These are phyloP conservation scores for Terana coerulea DNA, from an alignment of 768 basidiomycete species.

Conservation along the genomic window DNA sequence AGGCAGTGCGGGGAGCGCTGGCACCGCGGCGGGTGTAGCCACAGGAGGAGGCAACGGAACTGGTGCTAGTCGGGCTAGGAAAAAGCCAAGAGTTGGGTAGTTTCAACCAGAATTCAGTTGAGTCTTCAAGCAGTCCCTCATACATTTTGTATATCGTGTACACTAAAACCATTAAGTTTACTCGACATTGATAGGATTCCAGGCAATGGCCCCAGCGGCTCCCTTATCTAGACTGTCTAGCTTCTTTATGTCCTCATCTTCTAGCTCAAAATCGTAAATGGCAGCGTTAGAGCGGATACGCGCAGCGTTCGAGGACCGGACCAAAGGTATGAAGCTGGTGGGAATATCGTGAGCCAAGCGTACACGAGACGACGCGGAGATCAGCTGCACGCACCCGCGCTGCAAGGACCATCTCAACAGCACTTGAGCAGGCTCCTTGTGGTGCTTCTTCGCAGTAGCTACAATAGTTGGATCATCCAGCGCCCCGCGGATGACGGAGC, in stretches of 20 bases:
- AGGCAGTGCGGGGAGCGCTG: constrained; percentile 1
- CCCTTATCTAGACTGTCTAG: constrained; percentile 74
- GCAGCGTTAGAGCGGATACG: constrained; percentile 73
- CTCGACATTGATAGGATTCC: constrained; percentile 74
- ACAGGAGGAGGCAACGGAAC: constrained; percentile 64
- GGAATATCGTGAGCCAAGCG: not conserved
- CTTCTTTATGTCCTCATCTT: constrained; percentile 55
- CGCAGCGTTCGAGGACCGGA: constrained; percentile 69
- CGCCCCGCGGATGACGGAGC: constrained; percentile 58
- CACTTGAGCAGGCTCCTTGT: constrained; percentile 69
- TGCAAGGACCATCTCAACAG: constrained; percentile 91
- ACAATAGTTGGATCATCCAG: constrained; percentile 49
- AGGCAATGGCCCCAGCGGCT: constrained; percentile 67
- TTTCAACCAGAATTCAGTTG: not conserved
- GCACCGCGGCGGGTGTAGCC: not conserved
- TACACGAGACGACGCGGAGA: not conserved
- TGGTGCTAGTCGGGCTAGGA: constrained; percentile 50
- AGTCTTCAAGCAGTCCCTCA: too few species aligned
- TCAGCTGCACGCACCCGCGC: constrained; percentile 47
- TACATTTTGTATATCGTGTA: too few species aligned
- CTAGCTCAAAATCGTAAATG: constrained; percentile 73
- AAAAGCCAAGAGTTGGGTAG: constrained; percentile 57
- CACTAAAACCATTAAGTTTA: too few species aligned
- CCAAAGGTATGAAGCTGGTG: constrained; percentile 73
- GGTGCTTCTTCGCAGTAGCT: constrained; percentile 56